Conservation (phyloP, 1,139 yeast species). For the Suhomyces guaymorum region DNA sequence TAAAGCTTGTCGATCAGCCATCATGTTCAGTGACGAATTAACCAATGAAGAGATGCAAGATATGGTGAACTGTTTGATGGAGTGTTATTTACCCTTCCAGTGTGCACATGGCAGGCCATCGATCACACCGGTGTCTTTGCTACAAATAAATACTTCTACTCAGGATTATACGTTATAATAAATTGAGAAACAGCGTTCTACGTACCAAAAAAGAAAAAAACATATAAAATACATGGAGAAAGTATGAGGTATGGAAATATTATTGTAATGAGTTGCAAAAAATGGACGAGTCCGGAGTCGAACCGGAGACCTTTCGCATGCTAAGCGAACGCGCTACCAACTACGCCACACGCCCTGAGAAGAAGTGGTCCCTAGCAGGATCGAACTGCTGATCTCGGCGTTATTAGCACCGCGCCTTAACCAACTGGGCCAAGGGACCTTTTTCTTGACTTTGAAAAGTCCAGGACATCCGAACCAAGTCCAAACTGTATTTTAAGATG, state of each 20-base stretch:
- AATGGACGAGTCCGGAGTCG: constrained; percentile 87
- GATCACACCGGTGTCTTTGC: constrained; percentile 60
- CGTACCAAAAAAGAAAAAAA: too few species aligned
- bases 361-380: constrained; percentile 26
- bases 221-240: too few species aligned
- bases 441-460: background rate
- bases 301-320: constrained; percentile 90
- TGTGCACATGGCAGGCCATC: constrained; percentile 92
- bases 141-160: too few species aligned
- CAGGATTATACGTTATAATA: too few species aligned
- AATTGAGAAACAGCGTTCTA: too few species aligned
- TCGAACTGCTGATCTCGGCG: constrained; percentile 45
- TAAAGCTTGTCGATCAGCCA: constrained; percentile 70
- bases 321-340: constrained; percentile 91
- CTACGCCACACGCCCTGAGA: constrained; percentile 85
- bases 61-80: constrained; percentile 42
- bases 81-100: constrained; percentile 65
- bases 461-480: background rate
- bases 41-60: constrained; percentile 42
- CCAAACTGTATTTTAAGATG: background rate
- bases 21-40: constrained; percentile 70
- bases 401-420: constrained; percentile 42
- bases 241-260: too few species aligned
- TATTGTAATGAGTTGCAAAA: constrained; percentile 15
- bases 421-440: constrained; percentile 41